Evolutionary conservation across 2,329 filamentous ascomycete genomes (phyloP).

Genomic region (Talaromyces sp.): DNA sequence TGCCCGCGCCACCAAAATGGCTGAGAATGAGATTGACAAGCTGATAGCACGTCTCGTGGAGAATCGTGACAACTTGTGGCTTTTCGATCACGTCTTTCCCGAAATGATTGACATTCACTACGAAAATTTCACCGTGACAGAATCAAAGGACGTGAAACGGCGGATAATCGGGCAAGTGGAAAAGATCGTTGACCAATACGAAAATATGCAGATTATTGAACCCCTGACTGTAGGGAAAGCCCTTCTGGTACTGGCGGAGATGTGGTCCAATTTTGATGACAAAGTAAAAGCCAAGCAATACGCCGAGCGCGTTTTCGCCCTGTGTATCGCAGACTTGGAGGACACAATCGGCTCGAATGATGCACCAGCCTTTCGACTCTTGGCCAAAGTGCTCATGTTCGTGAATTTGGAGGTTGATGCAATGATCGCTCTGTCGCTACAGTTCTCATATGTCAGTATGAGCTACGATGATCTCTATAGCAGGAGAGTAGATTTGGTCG

Average conservation of each 20-base stretch:
- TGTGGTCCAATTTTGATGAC: not conserved
- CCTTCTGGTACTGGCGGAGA: not conserved
- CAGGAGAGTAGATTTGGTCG: not conserved
- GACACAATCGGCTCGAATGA: slow-evolving; percentile 3
- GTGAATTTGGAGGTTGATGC: slow-evolving; percentile 1
- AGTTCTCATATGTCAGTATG: not conserved
- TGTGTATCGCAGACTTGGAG: slow-evolving; percentile 1
- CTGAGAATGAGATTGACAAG: slow-evolving; percentile 1
- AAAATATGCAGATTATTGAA: slow-evolving; percentile 6
- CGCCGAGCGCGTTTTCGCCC: not conserved
- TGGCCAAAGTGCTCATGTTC: slow-evolving; percentile 9
- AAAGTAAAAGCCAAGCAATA: slow-evolving; percentile 3
- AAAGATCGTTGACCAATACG: not conserved
- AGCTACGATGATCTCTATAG: not conserved
- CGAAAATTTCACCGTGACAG: not conserved
- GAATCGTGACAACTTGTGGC: slow-evolving; percentile 4
- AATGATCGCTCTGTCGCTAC: slow-evolving; percentile 3
- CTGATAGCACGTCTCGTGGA: slow-evolving; percentile 6
- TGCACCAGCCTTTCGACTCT: not conserved
- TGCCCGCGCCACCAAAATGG: slow-evolving; percentile 7
- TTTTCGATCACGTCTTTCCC: not conserved
- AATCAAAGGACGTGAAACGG: not conserved
- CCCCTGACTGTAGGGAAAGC: not conserved
- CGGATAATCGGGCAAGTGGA: not conserved
- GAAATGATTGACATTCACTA: slow-evolving; percentile 6